Evolutionary conservation across 1,284 basidiomycete genomes (phyloP).

Genomic region (Fomitopsis schrenkii): DNA sequence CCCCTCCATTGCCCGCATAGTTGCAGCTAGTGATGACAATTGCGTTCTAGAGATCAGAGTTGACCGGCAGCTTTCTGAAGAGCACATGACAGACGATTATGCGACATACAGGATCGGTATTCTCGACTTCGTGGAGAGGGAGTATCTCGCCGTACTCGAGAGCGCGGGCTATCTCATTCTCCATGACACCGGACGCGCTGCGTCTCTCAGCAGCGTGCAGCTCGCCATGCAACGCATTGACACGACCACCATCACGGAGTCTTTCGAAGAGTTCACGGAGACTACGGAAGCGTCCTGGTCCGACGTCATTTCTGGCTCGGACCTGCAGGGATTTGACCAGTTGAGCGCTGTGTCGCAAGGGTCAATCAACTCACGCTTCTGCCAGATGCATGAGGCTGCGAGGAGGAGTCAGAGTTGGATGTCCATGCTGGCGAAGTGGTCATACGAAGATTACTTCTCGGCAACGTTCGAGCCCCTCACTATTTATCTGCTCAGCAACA

Average conservation of each 20-base stretch:
- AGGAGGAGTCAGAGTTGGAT: background rate
- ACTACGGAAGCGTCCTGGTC: constrained; percentile 13
- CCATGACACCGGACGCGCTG: constrained; percentile 18
- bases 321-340: constrained; percentile 28
- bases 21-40: background rate
- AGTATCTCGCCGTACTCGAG: constrained; percentile 27
- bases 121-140: constrained; percentile 21
- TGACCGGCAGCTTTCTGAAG: constrained; percentile 14
- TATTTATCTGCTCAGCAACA: constrained; percentile 21
- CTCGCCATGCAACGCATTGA: background rate
- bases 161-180: constrained; percentile 21
- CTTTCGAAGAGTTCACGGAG: constrained; percentile 3
- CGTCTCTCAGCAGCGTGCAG: background rate
- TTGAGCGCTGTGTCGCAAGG: constrained; percentile 27
- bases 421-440: constrained; percentile 19
- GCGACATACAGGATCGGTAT: constrained; percentile 15
- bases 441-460: constrained; percentile 19
- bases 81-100: constrained; percentile 16
- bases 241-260: background rate
- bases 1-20: background rate
- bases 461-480: constrained; percentile 22
- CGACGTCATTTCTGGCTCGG: constrained; percentile 20
- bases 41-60: background rate
- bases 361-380: constrained; percentile 27
- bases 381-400: constrained; percentile 13